Evolutionary conservation across 306 rosid genomes (phyloP).

Genomic region (Quercus robur): DNA sequence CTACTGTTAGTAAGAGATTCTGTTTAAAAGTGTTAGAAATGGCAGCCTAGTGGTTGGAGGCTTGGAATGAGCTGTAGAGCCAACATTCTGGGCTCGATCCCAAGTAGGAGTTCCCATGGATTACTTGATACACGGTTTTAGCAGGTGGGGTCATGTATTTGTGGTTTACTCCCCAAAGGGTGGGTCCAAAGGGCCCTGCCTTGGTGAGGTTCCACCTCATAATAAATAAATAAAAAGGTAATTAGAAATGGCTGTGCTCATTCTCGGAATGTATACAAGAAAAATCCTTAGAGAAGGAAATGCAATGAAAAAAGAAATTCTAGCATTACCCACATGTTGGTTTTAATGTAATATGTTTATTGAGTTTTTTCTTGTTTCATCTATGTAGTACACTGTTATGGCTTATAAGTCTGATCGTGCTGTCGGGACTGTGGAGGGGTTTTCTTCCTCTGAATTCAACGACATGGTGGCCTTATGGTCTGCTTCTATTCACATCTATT

Average conservation of each 20-base stretch:
- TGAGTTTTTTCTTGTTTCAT: not conserved
- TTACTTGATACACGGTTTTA: too few relatives aligned
- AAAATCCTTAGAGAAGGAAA: not conserved
- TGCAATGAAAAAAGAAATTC: not conserved
- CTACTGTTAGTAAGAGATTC: not conserved
- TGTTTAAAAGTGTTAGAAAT: too few relatives aligned
- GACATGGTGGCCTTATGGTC: slow-evolving; percentile 69
- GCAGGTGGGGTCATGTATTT: too few relatives aligned
- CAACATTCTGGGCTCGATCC: too few relatives aligned
- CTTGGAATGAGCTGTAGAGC: too few relatives aligned
- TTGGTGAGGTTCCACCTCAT: too few relatives aligned
- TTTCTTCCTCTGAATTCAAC: slow-evolving; percentile 66
- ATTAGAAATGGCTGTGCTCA: not conserved
- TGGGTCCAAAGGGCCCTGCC: too few relatives aligned
- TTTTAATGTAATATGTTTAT: not conserved
- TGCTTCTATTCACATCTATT: slow-evolving; percentile 69
- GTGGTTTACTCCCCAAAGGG: too few relatives aligned
- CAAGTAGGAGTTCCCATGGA: too few relatives aligned
- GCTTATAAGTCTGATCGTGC: slow-evolving; percentile 80
- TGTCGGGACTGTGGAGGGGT: slow-evolving; percentile 84
- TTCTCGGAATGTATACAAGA: not conserved
- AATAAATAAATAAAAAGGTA: too few relatives aligned
- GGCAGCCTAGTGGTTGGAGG: too few relatives aligned
- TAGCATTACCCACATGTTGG: not conserved
- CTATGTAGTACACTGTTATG: slow-evolving; percentile 68